These are phyloP conservation scores for Carallia pectinifolia DNA, from an alignment of 345 rosid species.

Conservation along the genomic window DNA sequence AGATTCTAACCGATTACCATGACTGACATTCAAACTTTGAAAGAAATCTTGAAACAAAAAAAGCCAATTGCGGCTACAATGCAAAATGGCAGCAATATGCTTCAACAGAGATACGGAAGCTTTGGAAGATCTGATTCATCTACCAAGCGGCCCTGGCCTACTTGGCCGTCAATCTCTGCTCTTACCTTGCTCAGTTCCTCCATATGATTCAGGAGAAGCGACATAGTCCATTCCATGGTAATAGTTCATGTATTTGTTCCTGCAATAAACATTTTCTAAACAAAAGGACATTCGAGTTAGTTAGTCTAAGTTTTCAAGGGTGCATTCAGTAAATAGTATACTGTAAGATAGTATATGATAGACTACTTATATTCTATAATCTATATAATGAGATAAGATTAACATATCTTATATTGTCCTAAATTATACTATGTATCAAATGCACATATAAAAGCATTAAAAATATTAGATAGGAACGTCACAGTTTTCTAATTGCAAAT, in stretches of 20 bases:
- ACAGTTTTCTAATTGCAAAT: background rate
- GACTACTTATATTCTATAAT: too few species aligned
- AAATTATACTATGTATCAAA: too few species aligned
- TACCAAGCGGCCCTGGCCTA: constrained; percentile 35
- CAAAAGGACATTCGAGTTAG: background rate
- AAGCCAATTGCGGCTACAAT: too few species aligned
- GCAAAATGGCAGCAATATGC: too few species aligned
- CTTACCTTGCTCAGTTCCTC: constrained; percentile 42
- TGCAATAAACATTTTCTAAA: constrained; percentile 50
- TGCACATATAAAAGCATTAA: background rate
- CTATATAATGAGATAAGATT: too few species aligned
- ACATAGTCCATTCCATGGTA: constrained; percentile 60
- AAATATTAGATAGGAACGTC: background rate
- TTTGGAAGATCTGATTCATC: constrained; percentile 48
- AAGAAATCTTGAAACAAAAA: too few species aligned
- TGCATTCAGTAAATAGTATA: too few species aligned
- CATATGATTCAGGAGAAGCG: constrained; percentile 52
- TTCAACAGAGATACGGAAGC: constrained; percentile 42
- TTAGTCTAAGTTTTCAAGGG: background rate
- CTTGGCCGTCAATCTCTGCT: constrained; percentile 39
- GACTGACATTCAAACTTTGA: too few species aligned
- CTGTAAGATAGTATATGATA: too few species aligned
- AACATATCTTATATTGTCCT: too few species aligned
- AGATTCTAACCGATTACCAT: too few species aligned
- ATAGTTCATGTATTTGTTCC: constrained; percentile 48